Conservation (phyloP, 164 flowering plant species). For the Chimonanthus salicifolius region DNA sequence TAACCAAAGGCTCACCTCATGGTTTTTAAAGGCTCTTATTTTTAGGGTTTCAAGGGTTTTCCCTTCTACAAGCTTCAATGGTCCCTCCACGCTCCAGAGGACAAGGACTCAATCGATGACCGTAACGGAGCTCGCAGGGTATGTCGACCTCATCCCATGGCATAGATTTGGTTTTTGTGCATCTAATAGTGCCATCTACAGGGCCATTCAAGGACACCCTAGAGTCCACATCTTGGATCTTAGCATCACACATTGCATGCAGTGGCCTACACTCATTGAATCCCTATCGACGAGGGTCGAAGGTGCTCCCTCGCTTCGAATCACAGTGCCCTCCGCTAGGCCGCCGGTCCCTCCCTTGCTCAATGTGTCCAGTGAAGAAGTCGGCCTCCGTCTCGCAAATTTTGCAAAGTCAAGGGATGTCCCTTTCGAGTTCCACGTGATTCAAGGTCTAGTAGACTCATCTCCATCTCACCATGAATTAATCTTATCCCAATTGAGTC, state of each 20-base stretch:
- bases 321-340: constrained; percentile 57
- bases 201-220: constrained; percentile 45
- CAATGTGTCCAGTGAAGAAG: constrained; percentile 48
- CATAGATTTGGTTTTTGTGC: constrained; percentile 81
- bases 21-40: constrained; percentile 63
- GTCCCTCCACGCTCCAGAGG: constrained; percentile 17
- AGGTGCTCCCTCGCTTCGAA: constrained; percentile 54
- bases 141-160: constrained; percentile 83
- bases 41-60: constrained; percentile 56
- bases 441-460: constrained; percentile 20
- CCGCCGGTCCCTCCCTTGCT: constrained; percentile 70
- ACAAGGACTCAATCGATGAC: constrained; percentile 30
- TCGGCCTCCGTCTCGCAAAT: constrained; percentile 56
- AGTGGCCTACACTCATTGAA: constrained; percentile 90
- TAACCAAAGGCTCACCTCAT: constrained; percentile 70
- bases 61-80: constrained; percentile 39
- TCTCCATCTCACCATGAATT: constrained; percentile 30
- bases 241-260: constrained; percentile 82
- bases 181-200: constrained; percentile 59
- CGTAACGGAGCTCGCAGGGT: constrained; percentile 70
- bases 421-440: constrained; percentile 53
- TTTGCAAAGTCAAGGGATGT: constrained; percentile 63
- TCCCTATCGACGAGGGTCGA: constrained; percentile 56
- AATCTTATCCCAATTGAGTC: constrained; percentile 35
- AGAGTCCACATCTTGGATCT: constrained; percentile 67